Percentiles rank a stretch among this genome's conserved stretches.
Evolutionary conservation across 805 yeast genomes (phyloP).

Genomic region (Starmerella riodocensis): DNA sequence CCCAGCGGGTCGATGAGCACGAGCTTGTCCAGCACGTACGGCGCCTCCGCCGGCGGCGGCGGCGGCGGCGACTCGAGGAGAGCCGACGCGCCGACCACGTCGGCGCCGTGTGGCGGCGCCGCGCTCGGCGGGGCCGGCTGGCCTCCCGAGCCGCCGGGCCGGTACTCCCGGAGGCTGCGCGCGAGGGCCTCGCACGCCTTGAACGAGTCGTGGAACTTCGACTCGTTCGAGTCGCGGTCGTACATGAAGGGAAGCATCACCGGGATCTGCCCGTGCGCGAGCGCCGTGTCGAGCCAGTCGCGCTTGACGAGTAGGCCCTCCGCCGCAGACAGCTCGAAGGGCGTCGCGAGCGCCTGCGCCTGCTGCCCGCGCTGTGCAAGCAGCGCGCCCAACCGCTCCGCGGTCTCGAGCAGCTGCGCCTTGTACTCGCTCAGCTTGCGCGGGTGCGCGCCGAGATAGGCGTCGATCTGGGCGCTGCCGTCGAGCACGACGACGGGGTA

Average conservation of each 20-base stretch:
- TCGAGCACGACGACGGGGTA: conserved; percentile 60
- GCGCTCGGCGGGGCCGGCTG: background rate
- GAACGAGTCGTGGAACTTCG: conserved; percentile 30
- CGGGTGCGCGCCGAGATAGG: conserved; percentile 15
- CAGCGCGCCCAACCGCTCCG: conserved; percentile 5
- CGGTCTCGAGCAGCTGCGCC: conserved; percentile 8
- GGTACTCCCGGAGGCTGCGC: conserved; percentile 23
- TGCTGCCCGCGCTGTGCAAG: conserved; percentile 9
- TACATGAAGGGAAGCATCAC: conserved; percentile 52
- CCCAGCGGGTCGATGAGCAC: conserved; percentile 71
- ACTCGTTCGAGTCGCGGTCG: conserved; percentile 39
- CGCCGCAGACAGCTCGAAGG: conserved; percentile 27
- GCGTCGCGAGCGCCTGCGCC: conserved; percentile 27
- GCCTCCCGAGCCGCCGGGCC: background rate
- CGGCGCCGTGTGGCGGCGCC: conserved; percentile 18
- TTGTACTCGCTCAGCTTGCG: conserved; percentile 10
- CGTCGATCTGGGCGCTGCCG: conserved; percentile 24
- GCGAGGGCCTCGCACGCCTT: conserved; percentile 33
- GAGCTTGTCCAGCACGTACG: conserved; percentile 55
- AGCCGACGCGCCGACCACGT: too few species aligned
- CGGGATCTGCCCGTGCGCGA: conserved; percentile 35
- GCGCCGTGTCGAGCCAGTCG: conserved; percentile 32
- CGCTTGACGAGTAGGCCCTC: conserved; percentile 26
- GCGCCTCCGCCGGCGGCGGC: background rate
- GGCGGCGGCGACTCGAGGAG: too few species aligned